Evolutionary conservation across 2,329 filamentous ascomycete genomes (phyloP), one percentile per base, ranked within the genome.

Genomic region (Colletotrichum falcatum): DNA sequence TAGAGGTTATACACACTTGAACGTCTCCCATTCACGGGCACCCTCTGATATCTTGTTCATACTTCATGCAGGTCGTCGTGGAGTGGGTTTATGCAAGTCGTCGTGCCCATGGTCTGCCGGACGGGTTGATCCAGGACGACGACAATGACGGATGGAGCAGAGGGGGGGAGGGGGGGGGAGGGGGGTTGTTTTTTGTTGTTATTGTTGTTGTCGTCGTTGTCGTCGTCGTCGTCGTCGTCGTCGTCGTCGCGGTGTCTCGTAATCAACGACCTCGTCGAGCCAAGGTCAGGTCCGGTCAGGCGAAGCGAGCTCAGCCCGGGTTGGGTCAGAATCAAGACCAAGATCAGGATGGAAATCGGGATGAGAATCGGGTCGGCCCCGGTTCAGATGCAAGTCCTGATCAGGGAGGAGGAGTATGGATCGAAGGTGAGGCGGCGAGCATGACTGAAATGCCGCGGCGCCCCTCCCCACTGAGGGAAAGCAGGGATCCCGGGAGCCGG

Each of bases 11-110:
- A 58, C 72, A 26, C 33, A 79, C 77, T 76, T 78, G 67, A 78
- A 79, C 5, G 77, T 78, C 74, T 79, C 77, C 18, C 77, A 75
- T 61, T 79, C 77, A 48, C 77, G 75, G 61, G 72, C 73, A 28
- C 75, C 74, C 64, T 79, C 77, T 28, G 74, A 72, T 53, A 76
- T 74, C 61, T 65, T 67, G 61, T 61, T 63, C 71, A 73, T 73
- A 46, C 58, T 65, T 65, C 68, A 71, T 71, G 55, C 59, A 68
- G 59, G 53, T 58, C 59, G 64, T 70, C 14, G 12, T 46, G 35
- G 51, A 62, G 44, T 63, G 53, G 39, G 44, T 33, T 63, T 58
- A 46, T 67, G 53, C 66, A 67, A 58, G 11, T 70, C 44, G 64
- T 59, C 68, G 20, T 59, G 68, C 68, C 65, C 68, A 71, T 71